Evolutionary conservation across 352 stramenopile species (phyloP).

Genomic region (Globisporangium alternatum): DNA sequence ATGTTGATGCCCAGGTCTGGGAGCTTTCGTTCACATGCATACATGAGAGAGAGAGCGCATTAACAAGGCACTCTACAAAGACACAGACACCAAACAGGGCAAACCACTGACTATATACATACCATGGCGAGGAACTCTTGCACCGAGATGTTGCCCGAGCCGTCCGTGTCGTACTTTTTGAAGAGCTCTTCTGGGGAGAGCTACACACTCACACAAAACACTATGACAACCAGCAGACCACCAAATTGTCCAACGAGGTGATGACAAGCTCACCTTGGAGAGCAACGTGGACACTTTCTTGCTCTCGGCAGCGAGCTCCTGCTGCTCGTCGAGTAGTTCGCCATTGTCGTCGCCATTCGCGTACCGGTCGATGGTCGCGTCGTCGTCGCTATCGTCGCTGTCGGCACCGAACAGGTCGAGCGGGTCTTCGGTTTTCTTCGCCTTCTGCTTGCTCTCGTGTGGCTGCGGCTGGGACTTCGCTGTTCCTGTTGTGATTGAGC

Average conservation of each 20-base stretch:
- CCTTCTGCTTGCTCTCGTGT: slow-evolving; percentile 8
- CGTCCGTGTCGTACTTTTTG: slow-evolving; percentile 88
- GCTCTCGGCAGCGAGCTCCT: slow-evolving; percentile 37
- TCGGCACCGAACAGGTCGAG: slow-evolving; percentile 70
- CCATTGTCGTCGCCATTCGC: slow-evolving; percentile 33
- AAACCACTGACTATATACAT: slow-evolving; percentile 24
- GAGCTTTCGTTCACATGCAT: slow-evolving; percentile 41
- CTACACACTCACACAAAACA: slow-evolving; percentile 19
- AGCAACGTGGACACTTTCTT: slow-evolving; percentile 67
- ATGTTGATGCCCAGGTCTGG: slow-evolving; percentile 86
- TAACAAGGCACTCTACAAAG: background rate
- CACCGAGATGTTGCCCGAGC: slow-evolving; percentile 88
- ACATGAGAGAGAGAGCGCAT: background rate
- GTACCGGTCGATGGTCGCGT: slow-evolving; percentile 72
- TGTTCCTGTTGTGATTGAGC: background rate
- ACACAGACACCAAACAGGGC: background rate
- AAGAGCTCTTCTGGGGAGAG: slow-evolving; percentile 89
- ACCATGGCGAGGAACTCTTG: slow-evolving; percentile 89
- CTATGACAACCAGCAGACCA: background rate
- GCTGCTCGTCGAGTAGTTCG: slow-evolving; percentile 22
- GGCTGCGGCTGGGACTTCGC: background rate
- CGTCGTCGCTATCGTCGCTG: slow-evolving; percentile 80
- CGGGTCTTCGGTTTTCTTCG: slow-evolving; percentile 21
- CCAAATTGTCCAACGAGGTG: background rate
- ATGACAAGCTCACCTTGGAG: slow-evolving; percentile 41